These are phyloP conservation scores for Fusarium staphyleae DNA, from an alignment of 2,329 filamentous ascomycete species.

Conservation along the genomic window DNA sequence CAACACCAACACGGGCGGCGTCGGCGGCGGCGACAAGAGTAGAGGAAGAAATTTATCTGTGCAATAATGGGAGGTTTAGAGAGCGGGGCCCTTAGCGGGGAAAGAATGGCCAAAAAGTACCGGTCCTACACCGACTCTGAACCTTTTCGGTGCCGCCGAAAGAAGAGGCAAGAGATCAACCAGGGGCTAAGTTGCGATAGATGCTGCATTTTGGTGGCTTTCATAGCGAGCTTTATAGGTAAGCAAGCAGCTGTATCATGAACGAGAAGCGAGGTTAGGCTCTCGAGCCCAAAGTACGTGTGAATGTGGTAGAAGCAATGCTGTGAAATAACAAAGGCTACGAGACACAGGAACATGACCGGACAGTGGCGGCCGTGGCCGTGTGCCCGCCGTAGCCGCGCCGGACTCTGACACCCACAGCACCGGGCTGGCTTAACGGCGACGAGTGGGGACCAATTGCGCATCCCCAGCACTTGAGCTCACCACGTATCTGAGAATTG, in stretches of 20 bases:
- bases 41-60: constrained; percentile 10
- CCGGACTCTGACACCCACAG: too few species aligned
- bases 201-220: too few species aligned
- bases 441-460: too few species aligned
- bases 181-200: background rate
- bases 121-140: constrained; percentile 4
- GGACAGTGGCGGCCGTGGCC: background rate
- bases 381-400: constrained; percentile 14
- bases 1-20: constrained; percentile 20
- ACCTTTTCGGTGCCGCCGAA: background rate
- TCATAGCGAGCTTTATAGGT: too few species aligned
- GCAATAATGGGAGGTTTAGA: constrained; percentile 1
- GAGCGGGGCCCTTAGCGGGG: constrained; percentile 17
- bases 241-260: background rate
- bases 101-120: constrained; percentile 4
- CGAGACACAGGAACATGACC: background rate
- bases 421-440: too few species aligned
- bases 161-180: background rate
- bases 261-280: background rate
- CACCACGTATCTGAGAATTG: too few species aligned
- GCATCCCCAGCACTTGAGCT: too few species aligned
- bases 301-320: too few species aligned
- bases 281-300: too few species aligned
- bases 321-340: too few species aligned
- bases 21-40: constrained; percentile 14